A percentile compares a stretch with the other conserved stretches of the same genome.
phyloP scores from a whole-genome alignment of 2,329 filamentous ascomycete genomes.

The Clarireedia hainanense region DNA sequence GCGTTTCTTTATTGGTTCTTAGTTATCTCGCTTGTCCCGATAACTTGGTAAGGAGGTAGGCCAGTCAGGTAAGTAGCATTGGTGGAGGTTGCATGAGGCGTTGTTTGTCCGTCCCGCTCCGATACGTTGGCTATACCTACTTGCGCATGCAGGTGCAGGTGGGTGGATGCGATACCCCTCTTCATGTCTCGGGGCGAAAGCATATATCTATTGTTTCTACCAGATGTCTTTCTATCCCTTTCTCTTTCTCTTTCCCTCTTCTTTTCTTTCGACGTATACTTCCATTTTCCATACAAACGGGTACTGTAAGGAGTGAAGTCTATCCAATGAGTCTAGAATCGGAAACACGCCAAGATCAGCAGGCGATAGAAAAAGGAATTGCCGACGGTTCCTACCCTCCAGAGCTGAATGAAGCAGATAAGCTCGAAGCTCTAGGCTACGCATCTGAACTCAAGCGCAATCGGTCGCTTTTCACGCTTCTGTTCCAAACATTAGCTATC shows the following conservation, averaged over 20 bases:
- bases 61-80: too few species aligned
- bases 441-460: constrained; percentile 49
- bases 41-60: background rate
- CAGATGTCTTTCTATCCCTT: too few species aligned
- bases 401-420: constrained; percentile 16
- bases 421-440: constrained; percentile 41
- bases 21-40: background rate
- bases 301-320: too few species aligned
- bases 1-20: background rate
- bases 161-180: too few species aligned
- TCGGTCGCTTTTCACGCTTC: constrained; percentile 49
- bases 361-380: constrained; percentile 10
- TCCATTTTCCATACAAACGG: too few species aligned
- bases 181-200: too few species aligned
- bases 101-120: background rate
- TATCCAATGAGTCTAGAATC: background rate
- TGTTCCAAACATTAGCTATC: constrained; percentile 54
- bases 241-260: too few species aligned
- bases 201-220: too few species aligned
- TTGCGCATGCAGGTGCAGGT: background rate
- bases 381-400: constrained; percentile 2
- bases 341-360: background rate
- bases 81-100: background rate
- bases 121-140: background rate
- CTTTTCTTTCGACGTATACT: too few species aligned